phyloP scores from a whole-genome alignment of 1,139 yeast genomes.

The Geotrichum aggregatum region DNA sequence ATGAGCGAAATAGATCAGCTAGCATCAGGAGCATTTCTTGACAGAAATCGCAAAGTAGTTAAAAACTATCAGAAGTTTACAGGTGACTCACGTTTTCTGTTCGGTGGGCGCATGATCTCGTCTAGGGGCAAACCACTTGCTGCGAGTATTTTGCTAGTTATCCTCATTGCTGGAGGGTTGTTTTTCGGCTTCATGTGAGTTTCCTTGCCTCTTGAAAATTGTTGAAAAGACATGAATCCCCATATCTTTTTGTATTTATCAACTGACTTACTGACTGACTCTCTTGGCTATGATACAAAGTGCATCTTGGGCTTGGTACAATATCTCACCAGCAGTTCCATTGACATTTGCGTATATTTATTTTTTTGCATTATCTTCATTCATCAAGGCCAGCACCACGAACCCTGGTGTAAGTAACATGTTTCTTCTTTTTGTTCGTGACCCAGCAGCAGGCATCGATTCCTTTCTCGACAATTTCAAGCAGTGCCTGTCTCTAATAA shows the following conservation, averaged over 20 bases:
- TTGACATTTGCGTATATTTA: conserved; percentile 58
- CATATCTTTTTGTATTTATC: background rate
- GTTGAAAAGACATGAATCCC: too few relatives aligned
- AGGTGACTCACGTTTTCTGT: conserved; percentile 46
- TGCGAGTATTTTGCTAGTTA: conserved; percentile 39
- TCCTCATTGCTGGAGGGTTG: conserved; percentile 51
- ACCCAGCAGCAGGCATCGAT: too few relatives aligned
- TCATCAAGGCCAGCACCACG: conserved; percentile 51
- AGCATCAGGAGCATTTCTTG: too few relatives aligned
- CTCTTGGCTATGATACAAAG: conserved; percentile 22
- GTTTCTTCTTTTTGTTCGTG: background rate
- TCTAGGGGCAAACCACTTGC: conserved; percentile 40
- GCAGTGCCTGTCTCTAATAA: too few relatives aligned
- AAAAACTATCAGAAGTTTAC: conserved; percentile 42
- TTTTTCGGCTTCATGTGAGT: conserved; percentile 46
- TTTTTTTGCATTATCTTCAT: conserved; percentile 47
- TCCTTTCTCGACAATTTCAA: too few relatives aligned
- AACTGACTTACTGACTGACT: background rate
- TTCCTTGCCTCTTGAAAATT: too few relatives aligned
- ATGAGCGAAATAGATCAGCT: conserved; percentile 21
- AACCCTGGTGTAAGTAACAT: conserved; percentile 58
- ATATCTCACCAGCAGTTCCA: conserved; percentile 55
- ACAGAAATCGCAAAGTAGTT: too few relatives aligned
- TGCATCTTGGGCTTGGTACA: conserved; percentile 56
- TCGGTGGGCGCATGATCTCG: conserved; percentile 62